Conservation (phyloP, 768 basidiomycete species). For the Coprinopsis sp. region DNA sequence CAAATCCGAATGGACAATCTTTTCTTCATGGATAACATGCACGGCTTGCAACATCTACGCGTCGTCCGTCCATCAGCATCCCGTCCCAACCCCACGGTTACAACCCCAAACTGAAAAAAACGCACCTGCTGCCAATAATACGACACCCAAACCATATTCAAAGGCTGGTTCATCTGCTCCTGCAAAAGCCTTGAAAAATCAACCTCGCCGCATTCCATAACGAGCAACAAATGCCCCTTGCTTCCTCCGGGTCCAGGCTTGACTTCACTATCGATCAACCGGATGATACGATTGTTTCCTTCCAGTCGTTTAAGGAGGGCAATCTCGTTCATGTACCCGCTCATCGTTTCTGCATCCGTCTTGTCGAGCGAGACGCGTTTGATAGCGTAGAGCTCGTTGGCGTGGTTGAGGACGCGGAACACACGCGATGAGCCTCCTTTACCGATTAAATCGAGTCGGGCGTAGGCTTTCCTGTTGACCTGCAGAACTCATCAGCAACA, state of each 20-base stretch:
- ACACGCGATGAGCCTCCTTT: constrained; percentile 96
- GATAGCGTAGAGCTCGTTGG: constrained; percentile 79
- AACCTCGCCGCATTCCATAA: constrained; percentile 97
- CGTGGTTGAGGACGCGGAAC: constrained; percentile 78
- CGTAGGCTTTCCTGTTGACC: constrained; percentile 83
- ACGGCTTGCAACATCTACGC: constrained; percentile 94
- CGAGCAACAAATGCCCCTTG: constrained; percentile 74
- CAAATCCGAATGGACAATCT: constrained; percentile 97
- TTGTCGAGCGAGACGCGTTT: constrained; percentile 90
- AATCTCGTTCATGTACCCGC: constrained; percentile 95
- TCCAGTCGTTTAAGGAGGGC: constrained; percentile 87
- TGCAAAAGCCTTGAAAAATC: constrained; percentile 81
- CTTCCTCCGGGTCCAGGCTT: constrained; percentile 64
- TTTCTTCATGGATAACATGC: constrained; percentile 97
- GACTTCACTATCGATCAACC: constrained; percentile 86
- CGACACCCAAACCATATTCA: constrained; percentile 92
- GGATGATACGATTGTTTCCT: constrained; percentile 89
- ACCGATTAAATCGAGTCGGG: constrained; percentile 84
- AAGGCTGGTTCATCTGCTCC: constrained; percentile 76
- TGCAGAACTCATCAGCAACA: constrained; percentile 15
- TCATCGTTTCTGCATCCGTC: constrained; percentile 84
- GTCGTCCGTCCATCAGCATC: background rate
- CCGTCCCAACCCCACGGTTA: too few relatives aligned
- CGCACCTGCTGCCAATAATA: constrained; percentile 96
- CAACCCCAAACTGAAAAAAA: too few relatives aligned